Conservation (phyloP, 495 filamentous ascomycete genomes). For the Podospora tetraspora region DNA sequence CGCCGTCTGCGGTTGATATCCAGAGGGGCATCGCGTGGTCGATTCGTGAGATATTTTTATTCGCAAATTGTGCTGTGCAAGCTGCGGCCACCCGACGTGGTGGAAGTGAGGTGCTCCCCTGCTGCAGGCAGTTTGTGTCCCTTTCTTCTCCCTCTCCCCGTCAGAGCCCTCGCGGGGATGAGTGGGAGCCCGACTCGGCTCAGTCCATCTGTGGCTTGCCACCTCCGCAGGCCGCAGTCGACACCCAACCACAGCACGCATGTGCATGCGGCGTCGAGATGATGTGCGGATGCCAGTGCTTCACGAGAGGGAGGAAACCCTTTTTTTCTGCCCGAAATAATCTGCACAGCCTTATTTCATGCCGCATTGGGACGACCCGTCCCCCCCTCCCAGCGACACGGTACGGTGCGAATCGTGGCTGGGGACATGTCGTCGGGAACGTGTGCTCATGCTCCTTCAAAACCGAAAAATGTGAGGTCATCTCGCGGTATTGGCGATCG, state of each 20-base stretch:
- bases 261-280: background rate
- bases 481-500: background rate
- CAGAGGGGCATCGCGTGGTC: constrained; percentile 7
- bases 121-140: background rate
- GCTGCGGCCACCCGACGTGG: constrained; percentile 27
- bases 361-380: constrained; percentile 23
- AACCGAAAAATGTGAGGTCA: constrained; percentile 6
- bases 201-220: constrained; percentile 15
- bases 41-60: constrained; percentile 33
- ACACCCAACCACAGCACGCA: constrained; percentile 21
- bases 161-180: background rate
- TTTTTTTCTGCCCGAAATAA: constrained; percentile 21
- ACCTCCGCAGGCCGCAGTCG: background rate
- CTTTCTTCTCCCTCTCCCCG: too few relatives aligned
- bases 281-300: constrained; percentile 13
- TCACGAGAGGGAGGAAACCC: constrained; percentile 1
- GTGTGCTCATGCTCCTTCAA: too few relatives aligned
- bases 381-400: constrained; percentile 8
- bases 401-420: constrained; percentile 27
- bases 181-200: background rate
- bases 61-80: constrained; percentile 20
- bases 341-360: constrained; percentile 30
- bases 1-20: constrained; percentile 1
- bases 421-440: constrained; percentile 17
- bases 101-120: constrained; percentile 10